Evolutionary conservation across 2,329 filamentous ascomycete species (phyloP).

Genomic region (Stagonosporopsis rhizophila): DNA sequence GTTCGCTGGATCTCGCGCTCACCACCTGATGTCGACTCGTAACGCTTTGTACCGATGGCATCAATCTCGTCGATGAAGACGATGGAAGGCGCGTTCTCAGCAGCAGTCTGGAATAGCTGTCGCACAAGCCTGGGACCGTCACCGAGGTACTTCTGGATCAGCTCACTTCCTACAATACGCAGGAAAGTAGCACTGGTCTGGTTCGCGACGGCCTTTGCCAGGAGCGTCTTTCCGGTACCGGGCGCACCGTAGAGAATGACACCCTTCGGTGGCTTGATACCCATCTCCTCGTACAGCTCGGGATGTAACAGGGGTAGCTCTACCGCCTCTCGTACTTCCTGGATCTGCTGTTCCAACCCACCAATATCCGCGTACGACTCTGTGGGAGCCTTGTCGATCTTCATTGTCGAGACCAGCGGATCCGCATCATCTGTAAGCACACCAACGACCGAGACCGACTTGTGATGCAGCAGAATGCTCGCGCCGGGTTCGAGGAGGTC

Average conservation of each 20-base stretch:
- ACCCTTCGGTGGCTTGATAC: constrained; percentile 99
- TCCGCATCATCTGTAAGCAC: constrained; percentile 96
- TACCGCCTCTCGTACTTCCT: constrained; percentile 96
- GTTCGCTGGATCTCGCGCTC: constrained; percentile 98
- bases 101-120: constrained; percentile 94
- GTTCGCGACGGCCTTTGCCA: constrained; percentile 97
- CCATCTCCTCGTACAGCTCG: constrained; percentile 99
- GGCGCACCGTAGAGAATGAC: constrained; percentile 98
- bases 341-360: constrained; percentile 92
- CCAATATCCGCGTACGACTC: constrained; percentile 99
- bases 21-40: constrained; percentile 95
- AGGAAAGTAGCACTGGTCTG: constrained; percentile 99
- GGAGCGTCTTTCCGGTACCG: constrained; percentile 93
- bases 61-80: constrained; percentile 99
- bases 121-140: constrained; percentile 93
- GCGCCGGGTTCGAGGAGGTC: constrained; percentile 95
- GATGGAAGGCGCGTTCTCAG: constrained; percentile 94
- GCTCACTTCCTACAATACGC: constrained; percentile 93
- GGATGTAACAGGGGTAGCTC: constrained; percentile 94
- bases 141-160: constrained; percentile 98
- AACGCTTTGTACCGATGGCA: constrained; percentile 97
- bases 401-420: constrained; percentile 97
- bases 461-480: constrained; percentile 94
- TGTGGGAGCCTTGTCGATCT: constrained; percentile 97
- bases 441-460: constrained; percentile 96